A percentile compares a stretch with the other conserved stretches of the same genome.
phyloP scores from a whole-genome alignment of 331 rosid genomes.

The Quercus phellos region DNA sequence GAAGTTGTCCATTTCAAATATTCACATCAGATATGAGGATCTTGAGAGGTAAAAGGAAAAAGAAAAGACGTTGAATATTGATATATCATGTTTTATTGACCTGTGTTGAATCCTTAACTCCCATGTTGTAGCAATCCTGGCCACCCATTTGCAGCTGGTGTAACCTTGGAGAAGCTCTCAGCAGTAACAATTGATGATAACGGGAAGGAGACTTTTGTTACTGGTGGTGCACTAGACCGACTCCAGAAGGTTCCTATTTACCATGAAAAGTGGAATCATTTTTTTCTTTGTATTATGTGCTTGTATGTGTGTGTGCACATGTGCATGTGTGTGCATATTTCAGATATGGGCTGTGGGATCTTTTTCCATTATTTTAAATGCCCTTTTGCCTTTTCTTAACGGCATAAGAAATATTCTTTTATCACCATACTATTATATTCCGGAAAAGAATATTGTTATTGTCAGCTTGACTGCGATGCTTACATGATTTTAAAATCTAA shows the following conservation, averaged over 20 bases:
- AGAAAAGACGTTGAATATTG: neutral
- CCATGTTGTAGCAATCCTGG: slow-evolving; percentile 81
- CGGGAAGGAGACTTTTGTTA: slow-evolving; percentile 81
- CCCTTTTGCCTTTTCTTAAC: neutral
- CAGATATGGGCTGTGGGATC: neutral
- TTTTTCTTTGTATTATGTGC: neutral
- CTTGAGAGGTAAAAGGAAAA: slow-evolving; percentile 58
- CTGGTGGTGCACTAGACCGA: slow-evolving; percentile 77
- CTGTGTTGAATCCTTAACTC: neutral
- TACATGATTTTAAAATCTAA: neutral
- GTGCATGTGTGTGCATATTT: neutral
- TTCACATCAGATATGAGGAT: slow-evolving; percentile 96
- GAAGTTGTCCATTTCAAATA: slow-evolving; percentile 86
- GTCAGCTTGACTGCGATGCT: neutral
- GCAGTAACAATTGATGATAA: slow-evolving; percentile 83
- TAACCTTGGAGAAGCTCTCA: slow-evolving; percentile 81
- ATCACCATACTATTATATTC: neutral
- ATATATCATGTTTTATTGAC: neutral
- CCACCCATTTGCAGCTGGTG: slow-evolving; percentile 89
- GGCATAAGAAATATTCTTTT: neutral
- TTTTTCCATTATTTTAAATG: slow-evolving; percentile 2
- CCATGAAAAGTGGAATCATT: neutral
- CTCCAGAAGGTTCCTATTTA: slow-evolving; percentile 67
- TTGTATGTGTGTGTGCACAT: neutral
- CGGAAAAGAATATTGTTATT: neutral